Evolutionary conservation across 176 grass and related monocot species (phyloP).

Genomic region (Puya raimondii): DNA sequence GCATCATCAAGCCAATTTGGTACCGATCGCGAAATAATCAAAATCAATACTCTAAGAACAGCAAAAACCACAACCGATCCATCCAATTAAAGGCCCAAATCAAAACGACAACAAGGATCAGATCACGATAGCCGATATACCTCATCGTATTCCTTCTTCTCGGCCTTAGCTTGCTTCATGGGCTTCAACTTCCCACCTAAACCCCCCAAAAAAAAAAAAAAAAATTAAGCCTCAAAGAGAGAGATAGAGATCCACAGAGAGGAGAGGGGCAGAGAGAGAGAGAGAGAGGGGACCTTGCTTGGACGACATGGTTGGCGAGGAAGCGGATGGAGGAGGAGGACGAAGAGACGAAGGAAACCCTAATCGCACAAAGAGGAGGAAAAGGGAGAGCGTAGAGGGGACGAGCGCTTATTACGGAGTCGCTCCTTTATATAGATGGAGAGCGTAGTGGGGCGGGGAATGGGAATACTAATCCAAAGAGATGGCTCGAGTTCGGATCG

Average conservation of each 20-base stretch:
- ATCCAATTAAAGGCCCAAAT: background rate
- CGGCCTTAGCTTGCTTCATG: conserved; percentile 31
- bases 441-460: too few relatives aligned
- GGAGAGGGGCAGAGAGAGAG: background rate
- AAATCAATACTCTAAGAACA: too few relatives aligned
- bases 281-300: conserved; percentile 4
- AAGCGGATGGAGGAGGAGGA: background rate
- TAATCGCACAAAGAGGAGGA: too few relatives aligned
- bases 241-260: background rate
- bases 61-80: background rate
- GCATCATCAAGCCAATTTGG: too few relatives aligned
- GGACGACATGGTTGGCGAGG: conserved; percentile 17
- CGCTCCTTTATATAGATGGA: too few relatives aligned
- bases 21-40: too few relatives aligned
- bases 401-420: too few relatives aligned
- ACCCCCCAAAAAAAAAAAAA: background rate
- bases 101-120: background rate
- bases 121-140: background rate
- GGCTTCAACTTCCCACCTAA: conserved; percentile 41
- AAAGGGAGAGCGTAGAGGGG: too few relatives aligned
- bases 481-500: too few relatives aligned
- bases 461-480: too few relatives aligned
- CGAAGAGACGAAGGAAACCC: background rate
- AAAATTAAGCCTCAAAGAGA: background rate
- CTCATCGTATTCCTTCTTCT: conserved; percentile 40